A percentile compares a stretch with the other conserved stretches of the same genome.
These are phyloP conservation scores for Paramecium primaurelia DNA, from an alignment of 73 alveolate genomes.

Conservation along the genomic window DNA sequence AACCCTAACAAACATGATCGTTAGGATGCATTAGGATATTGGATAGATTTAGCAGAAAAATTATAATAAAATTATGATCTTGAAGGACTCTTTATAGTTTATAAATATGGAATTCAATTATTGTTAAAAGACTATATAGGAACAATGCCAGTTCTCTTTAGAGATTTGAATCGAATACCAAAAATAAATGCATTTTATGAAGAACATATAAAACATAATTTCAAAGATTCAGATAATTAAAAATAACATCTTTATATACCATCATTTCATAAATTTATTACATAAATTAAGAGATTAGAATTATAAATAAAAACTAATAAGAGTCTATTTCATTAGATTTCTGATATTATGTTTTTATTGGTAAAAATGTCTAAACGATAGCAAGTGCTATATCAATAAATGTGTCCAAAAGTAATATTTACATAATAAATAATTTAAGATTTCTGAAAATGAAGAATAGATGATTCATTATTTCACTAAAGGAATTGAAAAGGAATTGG, in stretches of 20 bases:
- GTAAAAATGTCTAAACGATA: not conserved
- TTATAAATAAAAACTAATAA: not conserved
- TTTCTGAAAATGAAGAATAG: not conserved
- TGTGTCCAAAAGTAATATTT: not conserved
- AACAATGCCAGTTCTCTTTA: slow-evolving; percentile 15
- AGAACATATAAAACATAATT: not conserved
- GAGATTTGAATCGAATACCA: not conserved
- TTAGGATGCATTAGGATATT: not conserved
- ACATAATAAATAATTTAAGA: not conserved
- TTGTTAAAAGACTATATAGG: not conserved
- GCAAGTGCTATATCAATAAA: too few relatives aligned
- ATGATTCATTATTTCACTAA: not conserved
- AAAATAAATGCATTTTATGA: not conserved
- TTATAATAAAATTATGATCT: not conserved
- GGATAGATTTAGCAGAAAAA: not conserved
- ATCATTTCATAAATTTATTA: not conserved
- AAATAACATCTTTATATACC: not conserved
- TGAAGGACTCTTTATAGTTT: slow-evolving; percentile 14
- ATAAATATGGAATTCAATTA: not conserved
- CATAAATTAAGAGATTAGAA: not conserved
- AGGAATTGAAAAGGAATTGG: not conserved
- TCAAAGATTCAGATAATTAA: not conserved
- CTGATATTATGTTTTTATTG: not conserved
- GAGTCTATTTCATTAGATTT: not conserved
- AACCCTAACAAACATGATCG: not conserved